These are phyloP conservation scores for Botryotinia calthae DNA, from an alignment of 2,329 filamentous ascomycete species.

Conservation along the genomic window DNA sequence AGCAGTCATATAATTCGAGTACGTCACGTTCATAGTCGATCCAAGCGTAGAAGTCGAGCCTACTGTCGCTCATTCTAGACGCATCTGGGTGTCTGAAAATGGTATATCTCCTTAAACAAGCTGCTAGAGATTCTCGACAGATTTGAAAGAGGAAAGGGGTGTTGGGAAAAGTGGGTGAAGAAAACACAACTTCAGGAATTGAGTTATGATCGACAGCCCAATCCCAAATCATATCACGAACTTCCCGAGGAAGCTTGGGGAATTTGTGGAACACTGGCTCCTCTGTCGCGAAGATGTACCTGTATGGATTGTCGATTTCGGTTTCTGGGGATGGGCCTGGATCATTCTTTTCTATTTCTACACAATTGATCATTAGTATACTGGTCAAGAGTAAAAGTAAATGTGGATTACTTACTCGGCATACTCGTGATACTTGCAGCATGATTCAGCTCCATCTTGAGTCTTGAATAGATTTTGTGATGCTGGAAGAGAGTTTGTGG, in stretches of 20 bases:
- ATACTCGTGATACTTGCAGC: neutral
- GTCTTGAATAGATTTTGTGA: neutral
- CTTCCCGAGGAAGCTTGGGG: neutral
- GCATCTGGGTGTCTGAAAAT: neutral
- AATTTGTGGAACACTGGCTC: neutral
- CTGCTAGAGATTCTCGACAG: neutral
- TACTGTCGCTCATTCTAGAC: neutral
- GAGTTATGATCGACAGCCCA: neutral
- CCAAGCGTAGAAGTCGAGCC: neutral
- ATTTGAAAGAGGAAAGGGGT: neutral
- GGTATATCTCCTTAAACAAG: neutral
- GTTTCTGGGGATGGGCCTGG: neutral
- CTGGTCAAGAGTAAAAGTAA: neutral
- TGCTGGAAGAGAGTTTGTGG: neutral
- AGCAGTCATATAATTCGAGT: neutral
- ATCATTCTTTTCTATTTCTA: neutral
- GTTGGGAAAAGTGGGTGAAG: neutral
- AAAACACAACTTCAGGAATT: neutral
- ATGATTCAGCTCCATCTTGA: neutral
- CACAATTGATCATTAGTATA: neutral
- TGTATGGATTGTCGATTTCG: neutral
- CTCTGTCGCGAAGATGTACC: neutral
- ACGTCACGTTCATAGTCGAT: neutral
- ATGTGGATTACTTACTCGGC: neutral
- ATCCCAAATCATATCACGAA: neutral